Percentiles rank a stretch among this genome's conserved stretches.
These are phyloP conservation scores for Collybiopsis confluens DNA, from an alignment of 768 basidiomycete genomes.

Conservation along the genomic window DNA sequence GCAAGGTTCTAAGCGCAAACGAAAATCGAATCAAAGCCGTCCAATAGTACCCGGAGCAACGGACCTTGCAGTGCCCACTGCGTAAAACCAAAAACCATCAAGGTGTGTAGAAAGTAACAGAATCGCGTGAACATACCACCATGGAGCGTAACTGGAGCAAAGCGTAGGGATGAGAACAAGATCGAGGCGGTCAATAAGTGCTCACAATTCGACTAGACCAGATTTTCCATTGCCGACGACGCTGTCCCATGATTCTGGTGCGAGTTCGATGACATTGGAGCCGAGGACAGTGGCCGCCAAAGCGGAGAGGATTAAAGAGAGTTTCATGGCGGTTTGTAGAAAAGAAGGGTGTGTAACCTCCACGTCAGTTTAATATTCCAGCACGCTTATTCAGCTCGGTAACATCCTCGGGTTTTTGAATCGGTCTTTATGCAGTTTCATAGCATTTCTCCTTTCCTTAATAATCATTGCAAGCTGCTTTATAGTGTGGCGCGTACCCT, in stretches of 20 bases:
- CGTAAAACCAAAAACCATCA: not conserved
- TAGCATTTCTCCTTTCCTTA: too few species aligned
- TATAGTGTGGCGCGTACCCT: too few species aligned
- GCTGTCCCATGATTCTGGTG: constrained; percentile 67
- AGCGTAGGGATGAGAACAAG: constrained; percentile 8
- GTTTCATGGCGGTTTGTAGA: constrained; percentile 49
- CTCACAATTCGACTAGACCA: constrained; percentile 89
- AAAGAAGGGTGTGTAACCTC: constrained; percentile 18
- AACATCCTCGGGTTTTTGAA: not conserved
- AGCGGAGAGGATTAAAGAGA: constrained; percentile 53
- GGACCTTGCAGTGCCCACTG: constrained; percentile 86
- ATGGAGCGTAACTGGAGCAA: constrained; percentile 69
- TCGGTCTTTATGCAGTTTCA: too few species aligned
- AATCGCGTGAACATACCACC: constrained; percentile 58
- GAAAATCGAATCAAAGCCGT: constrained; percentile 3
- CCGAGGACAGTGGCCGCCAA: constrained; percentile 55
- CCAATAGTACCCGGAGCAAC: constrained; percentile 8
- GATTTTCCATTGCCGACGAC: constrained; percentile 76
- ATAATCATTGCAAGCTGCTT: too few species aligned
- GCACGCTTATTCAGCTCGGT: constrained; percentile 2
- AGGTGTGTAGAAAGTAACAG: not conserved
- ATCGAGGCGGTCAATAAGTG: constrained; percentile 12
- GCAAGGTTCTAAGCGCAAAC: constrained; percentile 69
- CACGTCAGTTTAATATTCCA: constrained; percentile 17
- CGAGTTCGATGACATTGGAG: constrained; percentile 83